phyloP scores from a whole-genome alignment of 768 basidiomycete species.

The Rhizopogon vulgaris region DNA sequence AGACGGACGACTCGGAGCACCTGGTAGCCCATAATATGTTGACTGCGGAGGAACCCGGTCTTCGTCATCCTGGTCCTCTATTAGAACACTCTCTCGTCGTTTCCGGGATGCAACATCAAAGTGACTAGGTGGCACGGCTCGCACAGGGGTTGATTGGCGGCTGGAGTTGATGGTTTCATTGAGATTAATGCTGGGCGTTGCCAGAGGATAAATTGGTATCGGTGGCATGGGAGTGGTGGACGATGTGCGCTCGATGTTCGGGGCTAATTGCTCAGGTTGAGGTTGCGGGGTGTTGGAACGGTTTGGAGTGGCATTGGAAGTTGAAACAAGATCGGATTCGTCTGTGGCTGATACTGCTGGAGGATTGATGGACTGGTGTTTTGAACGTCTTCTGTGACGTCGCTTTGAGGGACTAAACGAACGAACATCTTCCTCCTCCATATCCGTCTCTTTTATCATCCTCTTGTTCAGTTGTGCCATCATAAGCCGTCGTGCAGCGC shows the following conservation, averaged over 20 bases:
- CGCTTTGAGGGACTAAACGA: conserved; percentile 44
- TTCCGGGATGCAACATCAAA: conserved; percentile 33
- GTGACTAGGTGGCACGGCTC: conserved; percentile 29
- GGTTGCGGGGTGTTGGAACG: conserved; percentile 49
- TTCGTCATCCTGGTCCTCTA: conserved; percentile 66
- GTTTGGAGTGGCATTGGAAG: conserved; percentile 55
- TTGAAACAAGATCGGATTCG: conserved; percentile 36
- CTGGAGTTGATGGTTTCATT: conserved; percentile 26
- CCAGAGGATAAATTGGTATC: conserved; percentile 22
- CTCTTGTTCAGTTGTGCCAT: conserved; percentile 56
- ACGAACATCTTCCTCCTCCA: conserved; percentile 42
- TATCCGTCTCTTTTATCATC: conserved; percentile 50
- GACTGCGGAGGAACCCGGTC: conserved; percentile 32
- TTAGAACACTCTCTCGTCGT: conserved; percentile 52
- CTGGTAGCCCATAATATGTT: conserved; percentile 34
- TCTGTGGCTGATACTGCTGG: conserved; percentile 39
- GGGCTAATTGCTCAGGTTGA: conserved; percentile 11
- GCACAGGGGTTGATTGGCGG: conserved; percentile 28
- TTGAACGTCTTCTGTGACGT: conserved; percentile 47
- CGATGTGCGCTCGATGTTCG: conserved; percentile 21
- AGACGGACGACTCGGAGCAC: conserved; percentile 36
- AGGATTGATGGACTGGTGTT: conserved; percentile 29
- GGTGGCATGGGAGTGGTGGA: conserved; percentile 25
- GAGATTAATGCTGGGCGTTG: conserved; percentile 19
- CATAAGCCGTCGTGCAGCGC: conserved; percentile 64